These are phyloP conservation scores for Beta vulgaris DNA, from an alignment of 148 eudicot species.

Conservation along the genomic window DNA sequence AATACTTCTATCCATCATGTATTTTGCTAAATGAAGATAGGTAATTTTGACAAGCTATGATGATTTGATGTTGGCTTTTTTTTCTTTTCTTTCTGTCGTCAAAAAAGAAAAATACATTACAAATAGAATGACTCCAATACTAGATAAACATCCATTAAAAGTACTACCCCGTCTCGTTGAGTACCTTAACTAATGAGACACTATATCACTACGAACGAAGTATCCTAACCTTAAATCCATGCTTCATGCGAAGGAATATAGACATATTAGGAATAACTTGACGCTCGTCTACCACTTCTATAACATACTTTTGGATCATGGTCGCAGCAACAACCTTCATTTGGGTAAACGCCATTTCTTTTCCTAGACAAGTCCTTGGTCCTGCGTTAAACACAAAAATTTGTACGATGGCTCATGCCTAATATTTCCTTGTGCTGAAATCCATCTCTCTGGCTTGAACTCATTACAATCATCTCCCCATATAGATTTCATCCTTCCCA, in stretches of 20 bases:
- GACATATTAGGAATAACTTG: conserved; percentile 13
- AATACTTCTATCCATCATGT: too few species aligned
- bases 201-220: background rate
- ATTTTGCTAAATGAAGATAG: too few species aligned
- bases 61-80: too few species aligned
- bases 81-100: too few species aligned
- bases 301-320: conserved; percentile 8
- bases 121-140: too few species aligned
- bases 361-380: conserved; percentile 45
- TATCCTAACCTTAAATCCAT: conserved; percentile 21
- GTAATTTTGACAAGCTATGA: too few species aligned
- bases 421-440: conserved; percentile 28
- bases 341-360: conserved; percentile 37
- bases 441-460: conserved; percentile 50
- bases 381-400: conserved; percentile 46
- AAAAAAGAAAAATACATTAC: too few species aligned
- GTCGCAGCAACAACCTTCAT: conserved; percentile 19
- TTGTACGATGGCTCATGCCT: conserved; percentile 47
- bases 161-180: too few species aligned
- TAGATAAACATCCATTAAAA: too few species aligned
- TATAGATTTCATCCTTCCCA: too few species aligned
- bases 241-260: conserved; percentile 24
- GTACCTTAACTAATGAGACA: too few species aligned
- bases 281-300: conserved; percentile 16
- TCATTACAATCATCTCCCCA: conserved; percentile 44